Percentiles rank a stretch among this genome's conserved stretches.
phyloP scores from a whole-genome alignment of 192 early-diverging fungal species.

The Entophlyctis luteolus region DNA sequence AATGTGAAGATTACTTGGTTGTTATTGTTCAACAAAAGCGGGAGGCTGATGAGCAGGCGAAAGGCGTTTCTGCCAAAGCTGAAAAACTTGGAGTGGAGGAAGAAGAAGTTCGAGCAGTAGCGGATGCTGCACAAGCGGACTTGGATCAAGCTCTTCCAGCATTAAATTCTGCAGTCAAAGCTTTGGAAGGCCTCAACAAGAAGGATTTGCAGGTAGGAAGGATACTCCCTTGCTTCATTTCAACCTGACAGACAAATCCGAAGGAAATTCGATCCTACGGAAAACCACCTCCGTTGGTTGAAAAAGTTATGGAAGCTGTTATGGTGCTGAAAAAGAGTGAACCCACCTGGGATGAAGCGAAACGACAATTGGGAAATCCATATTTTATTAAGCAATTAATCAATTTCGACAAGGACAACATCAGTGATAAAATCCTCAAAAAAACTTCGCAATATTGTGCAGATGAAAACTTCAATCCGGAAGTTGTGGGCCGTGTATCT shows the following conservation, averaged over 20 bases:
- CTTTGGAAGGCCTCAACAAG: constrained; percentile 57
- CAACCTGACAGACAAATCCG: background rate
- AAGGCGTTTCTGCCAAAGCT: constrained; percentile 54
- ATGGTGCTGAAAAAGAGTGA: constrained; percentile 60
- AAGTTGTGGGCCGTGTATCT: constrained; percentile 56
- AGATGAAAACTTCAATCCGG: constrained; percentile 58
- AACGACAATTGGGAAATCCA: constrained; percentile 57
- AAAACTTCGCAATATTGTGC: constrained; percentile 52
- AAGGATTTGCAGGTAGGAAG: constrained; percentile 47
- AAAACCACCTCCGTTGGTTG: constrained; percentile 59
- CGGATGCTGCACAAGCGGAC: constrained; percentile 58
- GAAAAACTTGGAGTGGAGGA: constrained; percentile 59
- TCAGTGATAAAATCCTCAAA: constrained; percentile 56
- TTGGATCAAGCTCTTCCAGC: constrained; percentile 57
- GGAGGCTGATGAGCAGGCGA: constrained; percentile 63
- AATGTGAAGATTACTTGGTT: constrained; percentile 63
- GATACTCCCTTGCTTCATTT: background rate
- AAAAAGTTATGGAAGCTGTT: constrained; percentile 62
- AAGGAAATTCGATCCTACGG: constrained; percentile 55
- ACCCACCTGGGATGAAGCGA: constrained; percentile 62
- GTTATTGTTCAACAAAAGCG: constrained; percentile 65
- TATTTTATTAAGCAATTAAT: constrained; percentile 64
- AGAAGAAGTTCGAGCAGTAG: constrained; percentile 56
- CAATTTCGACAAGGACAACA: constrained; percentile 62
- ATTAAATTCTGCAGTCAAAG: constrained; percentile 55